These are phyloP conservation scores for Scortechinia acanthostroma DNA, from an alignment of 2,329 filamentous ascomycete genomes.

Conservation along the genomic window DNA sequence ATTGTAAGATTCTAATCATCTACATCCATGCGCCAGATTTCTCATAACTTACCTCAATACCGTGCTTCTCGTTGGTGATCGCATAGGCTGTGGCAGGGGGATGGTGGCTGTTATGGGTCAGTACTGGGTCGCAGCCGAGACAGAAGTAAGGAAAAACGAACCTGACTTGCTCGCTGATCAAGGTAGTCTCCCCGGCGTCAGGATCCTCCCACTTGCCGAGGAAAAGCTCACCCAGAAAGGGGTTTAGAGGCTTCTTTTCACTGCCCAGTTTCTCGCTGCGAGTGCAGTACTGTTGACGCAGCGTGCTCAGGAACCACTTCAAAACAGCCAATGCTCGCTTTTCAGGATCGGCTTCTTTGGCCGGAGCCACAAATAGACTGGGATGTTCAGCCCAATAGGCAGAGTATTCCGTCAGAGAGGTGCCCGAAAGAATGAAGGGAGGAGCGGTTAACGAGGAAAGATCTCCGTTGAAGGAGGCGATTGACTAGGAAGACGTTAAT, in stretches of 20 bases:
- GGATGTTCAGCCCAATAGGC: slow-evolving; percentile 80
- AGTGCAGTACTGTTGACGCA: slow-evolving; percentile 77
- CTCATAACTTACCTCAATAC: slow-evolving; percentile 35
- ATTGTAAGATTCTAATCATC: too few species aligned
- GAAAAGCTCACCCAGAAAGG: slow-evolving; percentile 91
- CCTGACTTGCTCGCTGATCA: slow-evolving; percentile 87
- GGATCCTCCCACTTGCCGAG: slow-evolving; percentile 71
- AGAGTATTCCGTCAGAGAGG: slow-evolving; percentile 73
- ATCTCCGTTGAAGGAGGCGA: slow-evolving; percentile 77
- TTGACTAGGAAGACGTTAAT: slow-evolving; percentile 35
- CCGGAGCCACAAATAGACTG: slow-evolving; percentile 72
- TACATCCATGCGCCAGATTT: too few species aligned
- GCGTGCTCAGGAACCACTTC: slow-evolving; percentile 89
- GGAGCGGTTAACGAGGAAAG: slow-evolving; percentile 74
- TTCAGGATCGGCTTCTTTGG: slow-evolving; percentile 69
- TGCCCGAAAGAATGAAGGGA: slow-evolving; percentile 74
- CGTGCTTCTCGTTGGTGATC: slow-evolving; percentile 79
- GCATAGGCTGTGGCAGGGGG: slow-evolving; percentile 90
- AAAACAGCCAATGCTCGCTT: slow-evolving; percentile 82
- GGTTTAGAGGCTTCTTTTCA: slow-evolving; percentile 96
- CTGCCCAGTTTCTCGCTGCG: slow-evolving; percentile 75
- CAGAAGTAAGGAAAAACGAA: too few species aligned
- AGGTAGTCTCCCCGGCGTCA: slow-evolving; percentile 70
- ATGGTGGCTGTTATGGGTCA: slow-evolving; percentile 73
- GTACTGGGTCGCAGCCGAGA: too few species aligned